Conservation (phyloP, 2,329 filamentous ascomycete genomes). For the Dendrostoma leiphaemia region DNA sequence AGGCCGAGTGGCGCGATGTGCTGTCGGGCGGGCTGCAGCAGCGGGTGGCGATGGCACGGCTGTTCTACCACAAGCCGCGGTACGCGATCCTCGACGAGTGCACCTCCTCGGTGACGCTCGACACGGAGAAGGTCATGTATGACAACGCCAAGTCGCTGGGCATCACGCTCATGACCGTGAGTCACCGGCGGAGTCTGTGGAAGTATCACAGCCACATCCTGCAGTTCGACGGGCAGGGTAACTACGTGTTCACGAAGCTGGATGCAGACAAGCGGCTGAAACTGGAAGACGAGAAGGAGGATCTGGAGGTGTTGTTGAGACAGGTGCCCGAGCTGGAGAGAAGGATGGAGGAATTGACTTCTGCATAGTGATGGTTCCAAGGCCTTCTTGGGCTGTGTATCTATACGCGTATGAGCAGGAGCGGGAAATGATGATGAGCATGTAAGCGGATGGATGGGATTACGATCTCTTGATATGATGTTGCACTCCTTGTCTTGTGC, state of each 20-base stretch:
- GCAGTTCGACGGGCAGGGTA: conserved; percentile 93
- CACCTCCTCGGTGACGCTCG: conserved; percentile 90
- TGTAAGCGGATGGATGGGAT: too few species aligned
- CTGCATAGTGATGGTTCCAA: conserved; percentile 26
- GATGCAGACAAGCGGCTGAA: conserved; percentile 83
- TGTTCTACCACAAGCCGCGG: conserved; percentile 89
- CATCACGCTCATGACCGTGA: conserved; percentile 96
- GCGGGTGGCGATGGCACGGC: conserved; percentile 90
- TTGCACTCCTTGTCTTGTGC: too few species aligned
- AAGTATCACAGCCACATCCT: conserved; percentile 93
- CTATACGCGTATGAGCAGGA: too few species aligned
- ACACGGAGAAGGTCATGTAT: conserved; percentile 95
- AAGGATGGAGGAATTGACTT: conserved; percentile 75
- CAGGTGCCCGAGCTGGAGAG: conserved; percentile 86
- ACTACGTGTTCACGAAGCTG: conserved; percentile 83
- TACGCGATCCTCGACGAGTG: conserved; percentile 98
- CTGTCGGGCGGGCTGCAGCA: conserved; percentile 92
- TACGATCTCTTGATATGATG: too few species aligned
- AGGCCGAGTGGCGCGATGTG: conserved; percentile 95
- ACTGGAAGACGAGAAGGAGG: conserved; percentile 95
- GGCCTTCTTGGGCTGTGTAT: background rate
- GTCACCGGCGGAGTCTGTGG: conserved; percentile 88
- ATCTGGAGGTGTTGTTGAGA: conserved; percentile 80
- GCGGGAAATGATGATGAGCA: too few species aligned
- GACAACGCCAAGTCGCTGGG: conserved; percentile 88